A percentile compares a stretch with the other conserved stretches of the same genome.
Conservation (phyloP, 805 yeast genomes). For the Scheffersomyces coipomensis region DNA sequence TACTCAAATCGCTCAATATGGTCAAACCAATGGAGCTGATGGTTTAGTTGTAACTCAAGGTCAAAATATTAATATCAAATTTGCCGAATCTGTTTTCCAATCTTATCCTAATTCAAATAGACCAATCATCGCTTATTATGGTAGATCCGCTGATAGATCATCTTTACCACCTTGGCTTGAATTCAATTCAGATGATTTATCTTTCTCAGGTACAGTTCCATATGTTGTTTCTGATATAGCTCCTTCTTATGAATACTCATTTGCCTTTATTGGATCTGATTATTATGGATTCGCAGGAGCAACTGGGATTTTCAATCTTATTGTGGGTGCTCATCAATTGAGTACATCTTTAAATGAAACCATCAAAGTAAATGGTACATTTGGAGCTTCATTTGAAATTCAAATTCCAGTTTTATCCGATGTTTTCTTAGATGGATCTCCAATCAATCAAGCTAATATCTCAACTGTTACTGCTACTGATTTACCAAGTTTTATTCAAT, state of each 20-base stretch:
- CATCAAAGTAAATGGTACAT: conserved; percentile 65
- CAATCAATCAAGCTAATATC: conserved; percentile 50
- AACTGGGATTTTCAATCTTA: conserved; percentile 63
- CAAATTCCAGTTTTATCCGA: conserved; percentile 60
- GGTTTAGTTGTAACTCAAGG: conserved; percentile 77
- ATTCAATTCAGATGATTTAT: conserved; percentile 60
- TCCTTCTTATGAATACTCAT: conserved; percentile 71
- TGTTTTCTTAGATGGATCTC: conserved; percentile 62
- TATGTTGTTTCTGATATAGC: conserved; percentile 82
- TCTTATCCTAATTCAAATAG: conserved; percentile 42
- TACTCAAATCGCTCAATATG: conserved; percentile 58
- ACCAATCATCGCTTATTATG: conserved; percentile 67
- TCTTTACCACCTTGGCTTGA: conserved; percentile 90
- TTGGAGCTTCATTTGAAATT: conserved; percentile 51
- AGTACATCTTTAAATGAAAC: conserved; percentile 62
- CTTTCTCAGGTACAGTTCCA: conserved; percentile 88
- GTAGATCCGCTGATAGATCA: conserved; percentile 75
- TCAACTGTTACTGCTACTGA: conserved; percentile 47
- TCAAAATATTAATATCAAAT: conserved; percentile 60
- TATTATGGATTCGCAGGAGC: conserved; percentile 71
- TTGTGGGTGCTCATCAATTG: conserved; percentile 87
- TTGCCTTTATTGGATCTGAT: conserved; percentile 79
- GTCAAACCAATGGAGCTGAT: conserved; percentile 72
- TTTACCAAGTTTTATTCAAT: conserved; percentile 61
- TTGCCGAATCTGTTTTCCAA: conserved; percentile 59